phyloP scores from a whole-genome alignment of 441 rosid genomes.

The Gossypium lobatum region DNA sequence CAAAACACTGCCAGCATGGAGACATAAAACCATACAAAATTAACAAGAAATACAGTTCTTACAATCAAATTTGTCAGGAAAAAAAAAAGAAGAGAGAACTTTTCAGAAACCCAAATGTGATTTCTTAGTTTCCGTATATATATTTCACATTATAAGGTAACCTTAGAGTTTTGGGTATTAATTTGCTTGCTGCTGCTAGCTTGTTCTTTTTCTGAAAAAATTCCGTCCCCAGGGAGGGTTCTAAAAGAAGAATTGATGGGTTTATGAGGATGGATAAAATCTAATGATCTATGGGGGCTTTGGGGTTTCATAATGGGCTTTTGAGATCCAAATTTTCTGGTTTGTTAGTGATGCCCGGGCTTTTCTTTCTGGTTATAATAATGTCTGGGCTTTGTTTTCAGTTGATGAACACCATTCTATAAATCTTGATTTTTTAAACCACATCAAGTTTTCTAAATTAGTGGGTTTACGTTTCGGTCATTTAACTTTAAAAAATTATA shows the following conservation, averaged over 20 bases:
- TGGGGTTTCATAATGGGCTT: not conserved
- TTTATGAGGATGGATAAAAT: not conserved
- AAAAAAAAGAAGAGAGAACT: not conserved
- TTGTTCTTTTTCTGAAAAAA: not conserved
- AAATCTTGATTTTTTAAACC: not conserved
- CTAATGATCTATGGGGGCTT: not conserved
- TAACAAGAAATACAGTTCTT: not conserved
- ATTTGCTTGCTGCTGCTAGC: not conserved
- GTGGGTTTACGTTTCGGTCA: no score
- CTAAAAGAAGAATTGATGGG: not conserved
- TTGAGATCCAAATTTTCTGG: not conserved
- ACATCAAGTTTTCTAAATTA: no score
- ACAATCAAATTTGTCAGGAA: not conserved
- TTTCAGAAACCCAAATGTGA: not conserved
- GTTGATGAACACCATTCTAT: not conserved
- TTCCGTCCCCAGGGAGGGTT: not conserved
- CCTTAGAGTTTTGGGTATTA: not conserved
- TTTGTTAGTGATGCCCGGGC: not conserved
- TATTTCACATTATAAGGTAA: not conserved
- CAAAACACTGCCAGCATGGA: not conserved
- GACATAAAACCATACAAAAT: not conserved
- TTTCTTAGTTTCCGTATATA: not conserved
- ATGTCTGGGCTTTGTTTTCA: not conserved
- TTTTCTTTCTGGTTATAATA: not conserved
- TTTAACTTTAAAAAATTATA: no score